A percentile compares a stretch with the other conserved stretches of the same genome.
phyloP scores from a whole-genome alignment of 176 grass and related monocot genomes.

The Avena insularis region DNA sequence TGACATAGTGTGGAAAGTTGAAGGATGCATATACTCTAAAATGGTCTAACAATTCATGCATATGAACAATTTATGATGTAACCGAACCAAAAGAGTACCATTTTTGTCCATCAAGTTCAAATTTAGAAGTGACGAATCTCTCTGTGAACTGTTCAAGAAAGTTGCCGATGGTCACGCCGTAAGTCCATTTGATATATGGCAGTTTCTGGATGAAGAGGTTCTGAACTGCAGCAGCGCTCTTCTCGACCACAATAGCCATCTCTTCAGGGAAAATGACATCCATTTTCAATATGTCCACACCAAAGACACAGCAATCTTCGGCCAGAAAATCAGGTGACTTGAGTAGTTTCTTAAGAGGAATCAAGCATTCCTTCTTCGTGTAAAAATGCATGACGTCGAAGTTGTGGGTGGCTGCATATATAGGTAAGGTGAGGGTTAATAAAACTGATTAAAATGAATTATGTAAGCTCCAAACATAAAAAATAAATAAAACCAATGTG shows the following conservation, averaged over 20 bases:
- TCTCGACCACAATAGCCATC: neutral
- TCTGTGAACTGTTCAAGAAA: neutral
- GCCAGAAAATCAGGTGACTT: slow-evolving; percentile 35
- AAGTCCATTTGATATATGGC: slow-evolving; percentile 21
- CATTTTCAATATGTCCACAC: slow-evolving; percentile 26
- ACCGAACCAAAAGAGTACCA: slow-evolving; percentile 24
- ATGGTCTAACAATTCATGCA: neutral
- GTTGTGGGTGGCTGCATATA: neutral
- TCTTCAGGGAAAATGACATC: neutral
- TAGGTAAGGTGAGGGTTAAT: neutral
- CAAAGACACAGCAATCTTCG: slow-evolving; percentile 41
- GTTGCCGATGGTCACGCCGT: slow-evolving; percentile 24
- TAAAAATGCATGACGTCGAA: neutral
- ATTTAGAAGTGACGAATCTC: slow-evolving; percentile 11
- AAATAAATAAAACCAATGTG: neutral
- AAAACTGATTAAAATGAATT: neutral
- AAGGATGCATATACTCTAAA: neutral
- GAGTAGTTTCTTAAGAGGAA: slow-evolving; percentile 25
- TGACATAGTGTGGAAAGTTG: neutral
- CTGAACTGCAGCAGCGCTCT: slow-evolving; percentile 24
- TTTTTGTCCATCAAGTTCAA: slow-evolving; percentile 18
- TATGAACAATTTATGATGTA: neutral
- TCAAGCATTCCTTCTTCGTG: slow-evolving; percentile 9
- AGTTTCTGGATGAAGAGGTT: neutral
- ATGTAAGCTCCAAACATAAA: neutral